Base-by-base conservation (phyloP, 2,329 filamentous ascomycete species). In the Talaromyces sp. region DNA sequence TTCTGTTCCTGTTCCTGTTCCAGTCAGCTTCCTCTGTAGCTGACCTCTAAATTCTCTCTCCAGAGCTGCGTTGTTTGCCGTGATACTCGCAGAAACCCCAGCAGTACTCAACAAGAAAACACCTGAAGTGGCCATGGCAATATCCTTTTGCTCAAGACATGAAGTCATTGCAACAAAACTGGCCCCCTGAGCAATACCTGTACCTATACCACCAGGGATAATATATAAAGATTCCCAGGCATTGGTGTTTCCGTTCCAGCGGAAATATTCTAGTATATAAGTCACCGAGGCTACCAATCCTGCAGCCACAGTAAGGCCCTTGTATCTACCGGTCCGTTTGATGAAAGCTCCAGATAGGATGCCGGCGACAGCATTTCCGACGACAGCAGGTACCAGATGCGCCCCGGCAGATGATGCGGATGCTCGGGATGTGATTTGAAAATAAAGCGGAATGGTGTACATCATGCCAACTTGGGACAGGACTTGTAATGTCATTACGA, bases 361-460 rank as follows among this genome's bases (percentile, higher is more conserved):
- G 0, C 86, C 87, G 0, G 87, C 88, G 0, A 75, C 36, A 1
- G 88, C 84, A 66, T 91, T 91, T 0, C 88, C 89, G 0, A 84
- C 73, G 0, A 91, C 87, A 0, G 88, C 85, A 0, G 89, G 89
- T 47, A 91, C 80, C 0, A 92, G 76, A 66, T 90, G 86, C 0
- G 83, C 76, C 1, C 82, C 82, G 0, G 88, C 86, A 1, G 78
- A 74, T 0, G 87, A 86, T 52, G 83, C 85, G 0, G 84, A 85
- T 2, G 81, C 82, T 0, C 79, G 76, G 5, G 82, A 76, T 0
- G 87, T 87, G 0, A 88, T 82, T 61, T 89, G 85, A 65, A 91
- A 91, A 73, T 91, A 91, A 0, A 91, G 73, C 0, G 89, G 89
- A 0, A 90, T 82, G 0, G 83, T 82, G 59, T 86, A 87, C 83